Conservation (phyloP, 805 yeast genomes). For the Scheffersomyces lignosus region DNA sequence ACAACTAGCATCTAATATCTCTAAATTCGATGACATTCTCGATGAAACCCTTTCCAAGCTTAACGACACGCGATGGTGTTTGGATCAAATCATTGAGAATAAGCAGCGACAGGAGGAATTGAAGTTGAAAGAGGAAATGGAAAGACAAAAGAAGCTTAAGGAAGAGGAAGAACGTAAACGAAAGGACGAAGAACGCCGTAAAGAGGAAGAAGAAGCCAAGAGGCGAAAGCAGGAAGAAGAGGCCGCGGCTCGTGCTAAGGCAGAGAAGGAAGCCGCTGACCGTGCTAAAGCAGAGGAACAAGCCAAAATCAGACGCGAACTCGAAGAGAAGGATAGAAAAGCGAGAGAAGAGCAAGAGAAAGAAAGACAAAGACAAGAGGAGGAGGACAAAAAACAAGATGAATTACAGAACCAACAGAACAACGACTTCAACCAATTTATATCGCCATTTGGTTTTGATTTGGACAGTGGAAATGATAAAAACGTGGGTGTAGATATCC, state of each 20-base stretch:
- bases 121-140: conserved; percentile 36
- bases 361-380: conserved; percentile 13
- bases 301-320: conserved; percentile 4
- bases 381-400: conserved; percentile 7
- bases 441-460: conserved; percentile 26
- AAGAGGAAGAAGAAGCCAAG: conserved; percentile 16
- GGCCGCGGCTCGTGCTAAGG: conserved; percentile 7
- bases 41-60: conserved; percentile 43
- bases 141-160: conserved; percentile 23
- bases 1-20: conserved; percentile 34
- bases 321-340: conserved; percentile 12
- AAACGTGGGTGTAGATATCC: conserved; percentile 18
- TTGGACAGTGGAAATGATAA: conserved; percentile 24
- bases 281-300: conserved; percentile 6
- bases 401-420: conserved; percentile 5
- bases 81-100: conserved; percentile 42
- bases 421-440: conserved; percentile 15
- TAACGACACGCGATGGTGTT: conserved; percentile 46
- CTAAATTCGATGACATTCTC: conserved; percentile 40
- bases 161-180: conserved; percentile 27
- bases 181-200: conserved; percentile 16
- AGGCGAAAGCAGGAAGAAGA: conserved; percentile 17
- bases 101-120: conserved; percentile 42
- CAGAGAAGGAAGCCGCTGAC: conserved; percentile 10
- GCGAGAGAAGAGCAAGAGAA: conserved; percentile 11